Conservation (phyloP, 495 filamentous ascomycete genomes). For the Sphaerosporella brunnea region DNA sequence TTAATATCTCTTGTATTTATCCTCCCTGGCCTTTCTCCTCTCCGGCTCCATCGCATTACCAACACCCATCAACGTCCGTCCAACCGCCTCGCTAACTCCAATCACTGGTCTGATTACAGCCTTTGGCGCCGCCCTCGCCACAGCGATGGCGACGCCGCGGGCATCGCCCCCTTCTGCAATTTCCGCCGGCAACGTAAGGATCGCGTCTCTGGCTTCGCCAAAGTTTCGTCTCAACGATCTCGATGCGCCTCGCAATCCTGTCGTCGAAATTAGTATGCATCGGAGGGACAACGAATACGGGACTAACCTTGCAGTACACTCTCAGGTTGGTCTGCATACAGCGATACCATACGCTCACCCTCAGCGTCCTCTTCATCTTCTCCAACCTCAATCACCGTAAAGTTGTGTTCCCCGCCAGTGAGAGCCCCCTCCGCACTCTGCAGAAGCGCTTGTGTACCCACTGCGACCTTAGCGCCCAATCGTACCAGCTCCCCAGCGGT, state of each 20-base stretch:
- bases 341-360: conserved; percentile 46
- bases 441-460: conserved; percentile 80
- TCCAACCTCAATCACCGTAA: conserved; percentile 14
- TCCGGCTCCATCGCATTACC: conserved; percentile 78
- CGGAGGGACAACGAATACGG: neutral
- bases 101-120: conserved; percentile 81
- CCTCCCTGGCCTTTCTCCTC: conserved; percentile 67
- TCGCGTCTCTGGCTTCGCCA: conserved; percentile 64
- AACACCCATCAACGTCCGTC: conserved; percentile 78
- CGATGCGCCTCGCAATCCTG: conserved; percentile 52
- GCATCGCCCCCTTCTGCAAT: conserved; percentile 72
- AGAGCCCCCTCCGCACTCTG: conserved; percentile 75
- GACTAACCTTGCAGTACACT: conserved; percentile 55
- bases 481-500: conserved; percentile 83
- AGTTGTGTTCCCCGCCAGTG: conserved; percentile 22
- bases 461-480: conserved; percentile 82
- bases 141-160: conserved; percentile 54
- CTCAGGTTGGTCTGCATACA: conserved; percentile 85
- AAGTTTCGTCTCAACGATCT: conserved; percentile 71
- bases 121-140: conserved; percentile 68
- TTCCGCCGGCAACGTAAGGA: conserved; percentile 87
- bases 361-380: conserved; percentile 41
- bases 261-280: neutral
- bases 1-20: conserved; percentile 29
- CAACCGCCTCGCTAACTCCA: conserved; percentile 75